Evolutionary conservation across 441 rosid genomes (phyloP), one percentile per base, ranked within the genome.

Genomic region (Bruguiera hainesii): DNA sequence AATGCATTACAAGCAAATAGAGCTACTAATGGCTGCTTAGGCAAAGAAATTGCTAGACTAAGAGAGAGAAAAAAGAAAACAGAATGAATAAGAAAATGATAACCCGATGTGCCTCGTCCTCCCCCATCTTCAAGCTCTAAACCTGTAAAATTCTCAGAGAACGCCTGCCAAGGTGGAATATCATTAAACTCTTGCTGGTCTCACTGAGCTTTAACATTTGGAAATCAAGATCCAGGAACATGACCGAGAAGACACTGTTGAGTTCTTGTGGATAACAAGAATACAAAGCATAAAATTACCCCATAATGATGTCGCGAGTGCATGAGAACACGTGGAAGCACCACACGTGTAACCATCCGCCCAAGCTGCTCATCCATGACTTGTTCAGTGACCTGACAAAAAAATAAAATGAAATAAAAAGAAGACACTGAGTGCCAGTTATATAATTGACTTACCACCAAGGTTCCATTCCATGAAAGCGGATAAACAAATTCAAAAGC

Each of bases 81-180:
- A 46, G 3, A 60, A 31, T 53, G 67, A 1, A 62, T 30, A 67
- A 46, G 49, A 69, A 57, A 65, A 64, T 29, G 18, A 56, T 76
- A 61, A 89, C 96, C 96, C 67, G 99, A 95, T 65, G 99, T 95
- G 71, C 99, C 99, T 53, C 99, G 98, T 57, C 99, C 99, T 74
- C 99, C 99, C 68, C 99, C 99, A 79, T 95, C 99, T 78, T 95
- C 99, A 60, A 95, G 93, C 82, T 95, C 99, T 74, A 95, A 84
- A 60, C 99, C 99, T 4, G 96, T 92, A 73, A 92, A 92, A 79
- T 95, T 95, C 59, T 85, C 89, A 58, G 96, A 90, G 73, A 89
- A 95, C 57, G 99, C 95, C 99, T 95, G 90, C 66, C 66, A 68
- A 71, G 30, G 52, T 39, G 62, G 71, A 59, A 65, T 48, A 13